These are phyloP conservation scores for Trichoderma koningiopsis DNA, from an alignment of 2,329 filamentous ascomycete species.

Conservation along the genomic window DNA sequence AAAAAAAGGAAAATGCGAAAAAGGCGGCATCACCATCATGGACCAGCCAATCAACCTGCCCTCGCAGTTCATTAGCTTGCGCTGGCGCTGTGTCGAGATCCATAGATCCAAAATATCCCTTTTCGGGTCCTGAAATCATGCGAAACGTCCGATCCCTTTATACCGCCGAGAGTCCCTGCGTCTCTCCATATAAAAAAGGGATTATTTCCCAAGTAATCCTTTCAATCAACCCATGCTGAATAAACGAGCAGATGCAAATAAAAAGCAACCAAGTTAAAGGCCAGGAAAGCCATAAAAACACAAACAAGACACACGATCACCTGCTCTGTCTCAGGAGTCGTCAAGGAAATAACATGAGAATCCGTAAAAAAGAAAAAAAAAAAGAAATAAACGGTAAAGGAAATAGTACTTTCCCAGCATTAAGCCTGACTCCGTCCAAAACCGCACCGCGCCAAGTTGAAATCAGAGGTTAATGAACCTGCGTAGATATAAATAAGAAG, in stretches of 20 bases:
- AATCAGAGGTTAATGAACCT: conserved; percentile 38
- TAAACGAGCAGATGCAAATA: conserved; percentile 15
- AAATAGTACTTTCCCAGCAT: conserved; percentile 32
- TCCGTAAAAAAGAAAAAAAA: conserved; percentile 32
- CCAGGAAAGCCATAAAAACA: conserved; percentile 26
- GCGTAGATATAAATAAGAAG: conserved; percentile 15
- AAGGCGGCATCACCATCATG: conserved; percentile 45
- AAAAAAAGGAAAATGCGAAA: conserved; percentile 36
- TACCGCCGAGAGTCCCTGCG: conserved; percentile 30
- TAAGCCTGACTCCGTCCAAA: conserved; percentile 36
- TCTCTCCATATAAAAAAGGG: conserved; percentile 29
- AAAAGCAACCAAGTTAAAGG: conserved; percentile 24
- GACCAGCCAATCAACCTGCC: conserved; percentile 53
- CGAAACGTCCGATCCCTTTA: conserved; percentile 33
- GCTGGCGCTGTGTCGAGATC: conserved; percentile 38
- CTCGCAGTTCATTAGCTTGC: conserved; percentile 50
- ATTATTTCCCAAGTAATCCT: conserved; percentile 34
- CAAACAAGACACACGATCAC: conserved; percentile 34
- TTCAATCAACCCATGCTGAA: conserved; percentile 31
- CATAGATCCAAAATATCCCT: conserved; percentile 37
- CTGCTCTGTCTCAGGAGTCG: conserved; percentile 44
- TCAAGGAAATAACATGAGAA: conserved; percentile 36
- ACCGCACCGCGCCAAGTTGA: conserved; percentile 18
- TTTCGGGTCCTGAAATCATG: conserved; percentile 32
- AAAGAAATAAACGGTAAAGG: neutral